Percentiles rank a stretch among this genome's conserved stretches.
phyloP scores from a whole-genome alignment of 2,329 filamentous ascomycete species.

The Zasmidium angulare region DNA sequence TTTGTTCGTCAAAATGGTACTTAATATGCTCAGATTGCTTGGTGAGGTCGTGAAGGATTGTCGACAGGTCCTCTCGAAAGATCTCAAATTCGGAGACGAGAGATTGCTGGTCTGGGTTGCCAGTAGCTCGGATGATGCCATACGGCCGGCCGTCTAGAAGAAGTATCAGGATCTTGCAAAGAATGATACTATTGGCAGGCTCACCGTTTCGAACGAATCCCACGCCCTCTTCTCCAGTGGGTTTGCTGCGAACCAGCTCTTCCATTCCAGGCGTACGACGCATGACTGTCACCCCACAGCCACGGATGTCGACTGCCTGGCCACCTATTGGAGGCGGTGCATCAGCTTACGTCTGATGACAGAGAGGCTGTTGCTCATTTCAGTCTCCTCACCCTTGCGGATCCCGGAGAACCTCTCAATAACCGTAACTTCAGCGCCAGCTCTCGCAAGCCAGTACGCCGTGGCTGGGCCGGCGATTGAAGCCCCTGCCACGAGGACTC shows the following conservation, averaged over 20 bases:
- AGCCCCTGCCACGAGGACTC: constrained; percentile 26
- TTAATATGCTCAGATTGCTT: constrained; percentile 38
- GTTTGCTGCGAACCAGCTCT: constrained; percentile 29
- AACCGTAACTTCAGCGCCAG: constrained; percentile 23
- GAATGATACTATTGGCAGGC: too few species aligned
- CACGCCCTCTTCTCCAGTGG: constrained; percentile 31
- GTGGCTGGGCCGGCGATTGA: constrained; percentile 26
- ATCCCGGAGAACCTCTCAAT: constrained; percentile 34
- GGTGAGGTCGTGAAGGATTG: constrained; percentile 38
- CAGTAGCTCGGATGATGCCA: constrained; percentile 33
- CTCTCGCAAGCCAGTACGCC: constrained; percentile 27
- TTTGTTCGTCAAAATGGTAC: constrained; percentile 43
- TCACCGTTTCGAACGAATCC: constrained; percentile 24
- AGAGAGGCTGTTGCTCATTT: not conserved
- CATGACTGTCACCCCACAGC: constrained; percentile 37
- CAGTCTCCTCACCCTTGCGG: constrained; percentile 17
- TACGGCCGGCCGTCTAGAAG: constrained; percentile 26
- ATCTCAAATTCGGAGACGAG: constrained; percentile 41
- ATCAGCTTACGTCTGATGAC: not conserved
- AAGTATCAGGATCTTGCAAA: too few species aligned
- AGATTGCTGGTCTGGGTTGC: constrained; percentile 35
- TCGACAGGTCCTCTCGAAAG: constrained; percentile 36
- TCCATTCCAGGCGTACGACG: constrained; percentile 36
- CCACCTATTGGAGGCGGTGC: constrained; percentile 19
- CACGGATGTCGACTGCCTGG: constrained; percentile 38